Conservation (phyloP, 805 yeast genomes). For the Tanozyma kutaoensis region DNA sequence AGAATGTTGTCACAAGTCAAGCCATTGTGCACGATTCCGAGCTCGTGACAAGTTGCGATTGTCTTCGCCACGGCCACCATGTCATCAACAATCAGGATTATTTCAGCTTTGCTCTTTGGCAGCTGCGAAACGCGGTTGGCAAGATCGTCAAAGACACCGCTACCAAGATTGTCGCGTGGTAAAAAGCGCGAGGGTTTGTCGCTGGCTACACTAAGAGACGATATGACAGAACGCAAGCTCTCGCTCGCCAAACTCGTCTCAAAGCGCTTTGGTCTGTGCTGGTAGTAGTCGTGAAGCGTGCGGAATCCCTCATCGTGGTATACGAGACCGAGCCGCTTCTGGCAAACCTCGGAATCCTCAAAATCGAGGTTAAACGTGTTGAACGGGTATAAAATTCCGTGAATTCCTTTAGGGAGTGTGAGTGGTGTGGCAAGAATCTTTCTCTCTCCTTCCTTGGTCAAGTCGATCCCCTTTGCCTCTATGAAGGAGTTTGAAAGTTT, state of each 20-base stretch:
- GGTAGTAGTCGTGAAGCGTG: conserved; percentile 6
- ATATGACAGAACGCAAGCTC: too few species aligned
- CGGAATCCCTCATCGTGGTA: conserved; percentile 8
- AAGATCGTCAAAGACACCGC: conserved; percentile 6
- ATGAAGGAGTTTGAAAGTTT: conserved; percentile 4
- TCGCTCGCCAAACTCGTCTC: too few species aligned
- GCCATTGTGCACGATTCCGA: conserved; percentile 30
- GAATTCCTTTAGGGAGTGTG: conserved; percentile 13
- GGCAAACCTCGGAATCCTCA: conserved; percentile 1
- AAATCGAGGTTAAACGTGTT: conserved; percentile 6
- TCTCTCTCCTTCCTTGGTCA: too few species aligned
- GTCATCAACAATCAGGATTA: conserved; percentile 11
- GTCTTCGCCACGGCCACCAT: conserved; percentile 11
- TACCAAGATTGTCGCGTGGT: conserved; percentile 1
- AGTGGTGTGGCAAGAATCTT: too few species aligned
- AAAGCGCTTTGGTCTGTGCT: conserved; percentile 2
- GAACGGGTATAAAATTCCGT: conserved; percentile 16
- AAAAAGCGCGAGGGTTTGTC: too few species aligned
- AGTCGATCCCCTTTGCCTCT: background rate
- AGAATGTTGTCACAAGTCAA: conserved; percentile 25
- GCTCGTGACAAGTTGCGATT: conserved; percentile 2
- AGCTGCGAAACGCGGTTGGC: conserved; percentile 5
- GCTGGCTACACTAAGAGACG: too few species aligned
- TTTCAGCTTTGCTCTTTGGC: conserved; percentile 7
- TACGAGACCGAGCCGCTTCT: conserved; percentile 10